Base-by-base conservation (phyloP, 768 basidiomycete genomes). In the Leccinum ochraceum region DNA sequence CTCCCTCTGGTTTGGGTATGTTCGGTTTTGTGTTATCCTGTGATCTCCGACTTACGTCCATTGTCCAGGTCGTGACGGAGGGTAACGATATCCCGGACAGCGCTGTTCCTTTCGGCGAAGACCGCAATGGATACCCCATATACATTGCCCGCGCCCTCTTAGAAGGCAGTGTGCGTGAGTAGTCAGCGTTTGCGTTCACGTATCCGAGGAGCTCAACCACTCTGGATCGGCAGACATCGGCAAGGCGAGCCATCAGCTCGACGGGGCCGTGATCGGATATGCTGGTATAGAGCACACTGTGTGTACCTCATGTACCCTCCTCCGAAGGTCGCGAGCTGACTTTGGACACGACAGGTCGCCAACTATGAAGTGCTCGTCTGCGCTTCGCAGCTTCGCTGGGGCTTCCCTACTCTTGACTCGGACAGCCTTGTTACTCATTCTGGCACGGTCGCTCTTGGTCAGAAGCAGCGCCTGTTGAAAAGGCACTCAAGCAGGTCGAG, bases 361-460 rank as follows among this genome's bases (percentile, higher is more conserved):
- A 57, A 68, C 39, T 77, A 75, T 44, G 76, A 77, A 58, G 70
- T 77, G 37, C 72, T 76, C 6, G 76, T 78, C 3, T 74, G 74
- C 54, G 72, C 72, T 24, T 74, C 74, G 26, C 69, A 72, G 51
- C 67, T 74, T 20, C 74, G 69, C 8, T 74, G 72, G 72, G 67
- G 70, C 24, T 69, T 74, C 44, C 42, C 71, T 26, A 10, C 60
- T 6, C 39, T 54, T 2, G 65, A 62, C 7, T 3, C 44, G 8
- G 63, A 68, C 3, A 48, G 56, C 10, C 42, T 48, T 36, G 62
- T 69, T 34, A 16, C 58, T 17, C 74, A 65, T 54, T 39, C 37
- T 17, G 74, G 73, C 2, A 74, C 70, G 0, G 70, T 75, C 46
- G 56, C 74, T 50, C 71, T 74, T 46, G 72, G 72, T 30, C 65